Evolutionary conservation across 129 eudicot genomes (phyloP).

Genomic region (Rutidosis leptorrhynchoides): DNA sequence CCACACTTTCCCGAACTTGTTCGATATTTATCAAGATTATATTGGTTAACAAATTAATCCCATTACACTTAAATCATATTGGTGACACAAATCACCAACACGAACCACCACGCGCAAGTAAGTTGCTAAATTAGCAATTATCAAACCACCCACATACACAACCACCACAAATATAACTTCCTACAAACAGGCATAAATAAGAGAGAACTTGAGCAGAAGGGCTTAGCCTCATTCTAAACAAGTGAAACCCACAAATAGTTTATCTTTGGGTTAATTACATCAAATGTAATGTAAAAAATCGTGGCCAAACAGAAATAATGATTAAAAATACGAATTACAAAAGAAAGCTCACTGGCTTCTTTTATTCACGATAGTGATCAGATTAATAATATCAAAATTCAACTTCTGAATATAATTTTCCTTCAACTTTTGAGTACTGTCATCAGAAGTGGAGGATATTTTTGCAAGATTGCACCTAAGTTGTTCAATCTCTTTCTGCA

Average conservation of each 20-base stretch:
- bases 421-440: constrained; percentile 82
- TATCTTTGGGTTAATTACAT: not conserved
- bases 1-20: no score
- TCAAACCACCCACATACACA: constrained; percentile 6
- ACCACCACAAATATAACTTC: constrained; percentile 3
- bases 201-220: not conserved
- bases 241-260: not conserved
- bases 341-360: no score
- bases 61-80: no score
- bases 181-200: not conserved
- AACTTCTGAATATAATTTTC: constrained; percentile 90
- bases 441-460: constrained; percentile 68
- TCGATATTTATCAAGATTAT: no score
- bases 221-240: not conserved
- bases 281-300: no score
- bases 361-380: no score
- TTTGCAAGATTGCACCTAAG: constrained; percentile 70
- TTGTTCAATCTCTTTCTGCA: constrained; percentile 94
- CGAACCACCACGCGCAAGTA: constrained; percentile 47
- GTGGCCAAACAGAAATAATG: no score
- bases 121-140: constrained; percentile 20
- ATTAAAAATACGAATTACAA: no score
- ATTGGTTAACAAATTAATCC: no score
- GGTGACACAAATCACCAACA: no score
- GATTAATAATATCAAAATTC: no score